Conservation (phyloP, 768 basidiomycete species). For the Scleroderma citrinum region DNA sequence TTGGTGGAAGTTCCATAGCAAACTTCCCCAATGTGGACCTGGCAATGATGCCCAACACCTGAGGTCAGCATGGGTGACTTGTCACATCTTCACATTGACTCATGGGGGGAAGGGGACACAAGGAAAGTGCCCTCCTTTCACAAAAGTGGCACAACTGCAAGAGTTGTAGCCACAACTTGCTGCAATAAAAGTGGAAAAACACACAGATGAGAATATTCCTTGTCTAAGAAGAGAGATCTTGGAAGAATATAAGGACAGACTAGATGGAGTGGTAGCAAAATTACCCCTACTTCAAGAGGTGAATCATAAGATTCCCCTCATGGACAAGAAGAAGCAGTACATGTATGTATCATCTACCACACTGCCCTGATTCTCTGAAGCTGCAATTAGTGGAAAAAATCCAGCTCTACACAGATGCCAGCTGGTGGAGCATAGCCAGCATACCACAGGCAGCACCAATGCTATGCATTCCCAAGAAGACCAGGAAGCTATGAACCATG, state of each 20-base stretch:
- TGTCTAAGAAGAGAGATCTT: not conserved
- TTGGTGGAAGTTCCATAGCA: not conserved
- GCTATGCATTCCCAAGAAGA: constrained; percentile 28
- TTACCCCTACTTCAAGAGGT: not conserved
- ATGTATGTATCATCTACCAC: not conserved
- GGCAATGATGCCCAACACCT: not conserved
- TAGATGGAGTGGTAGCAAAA: not conserved
- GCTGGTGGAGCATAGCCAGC: constrained; percentile 28
- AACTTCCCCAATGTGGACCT: too few species aligned
- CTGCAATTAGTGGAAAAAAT: not conserved
- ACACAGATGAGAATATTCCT: not conserved
- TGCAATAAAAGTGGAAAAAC: not conserved
- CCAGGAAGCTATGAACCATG: constrained; percentile 28
- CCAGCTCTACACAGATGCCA: constrained; percentile 19
- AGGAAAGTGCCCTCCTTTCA: not conserved
- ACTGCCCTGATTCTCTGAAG: not conserved
- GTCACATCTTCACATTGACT: too few species aligned
- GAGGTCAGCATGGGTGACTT: too few species aligned
- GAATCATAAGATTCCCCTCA: not conserved
- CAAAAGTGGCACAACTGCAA: too few species aligned
- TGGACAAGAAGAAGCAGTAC: constrained; percentile 13
- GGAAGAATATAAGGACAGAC: not conserved
- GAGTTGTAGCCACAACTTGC: too few species aligned
- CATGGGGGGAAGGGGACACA: not conserved
- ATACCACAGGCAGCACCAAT: constrained; percentile 9